Conservation (phyloP, 805 yeast species). For the Naumovozyma castellii region DNA sequence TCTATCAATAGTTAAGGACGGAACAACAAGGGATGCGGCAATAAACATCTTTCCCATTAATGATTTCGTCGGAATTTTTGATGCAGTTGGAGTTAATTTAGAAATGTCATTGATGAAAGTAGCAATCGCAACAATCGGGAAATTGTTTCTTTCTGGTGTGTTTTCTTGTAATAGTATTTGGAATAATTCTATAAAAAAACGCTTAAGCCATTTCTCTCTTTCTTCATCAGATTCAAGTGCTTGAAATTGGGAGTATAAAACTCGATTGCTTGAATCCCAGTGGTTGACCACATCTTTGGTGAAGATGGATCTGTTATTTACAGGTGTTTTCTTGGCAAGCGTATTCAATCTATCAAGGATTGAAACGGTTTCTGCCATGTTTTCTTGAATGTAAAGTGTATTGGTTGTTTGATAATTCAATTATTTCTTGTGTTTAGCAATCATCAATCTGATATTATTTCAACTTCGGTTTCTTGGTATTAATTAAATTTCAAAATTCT, state of each 20-base stretch:
- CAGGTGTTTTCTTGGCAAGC: slow-evolving; percentile 4
- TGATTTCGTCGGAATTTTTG: slow-evolving; percentile 2
- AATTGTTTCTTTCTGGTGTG: neutral
- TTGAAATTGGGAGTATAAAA: slow-evolving; percentile 8
- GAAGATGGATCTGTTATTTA: slow-evolving; percentile 5
- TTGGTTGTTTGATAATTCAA: no score
- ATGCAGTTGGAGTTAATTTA: neutral
- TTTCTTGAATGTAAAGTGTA: no score
- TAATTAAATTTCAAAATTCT: no score
- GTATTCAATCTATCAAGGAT: slow-evolving; percentile 13
- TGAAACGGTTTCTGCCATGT: neutral
- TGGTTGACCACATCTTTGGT: slow-evolving; percentile 8
- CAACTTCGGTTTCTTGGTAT: no score
- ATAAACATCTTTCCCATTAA: slow-evolving; percentile 18
- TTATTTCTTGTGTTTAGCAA: no score
- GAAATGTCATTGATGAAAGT: slow-evolving; percentile 6
- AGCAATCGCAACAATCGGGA: slow-evolving; percentile 4
- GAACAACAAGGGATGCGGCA: slow-evolving; percentile 9
- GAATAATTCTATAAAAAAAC: slow-evolving; percentile 13
- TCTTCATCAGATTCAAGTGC: slow-evolving; percentile 10
- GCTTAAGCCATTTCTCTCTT: slow-evolving; percentile 17
- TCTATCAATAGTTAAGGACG: neutral
- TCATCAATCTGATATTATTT: no score
- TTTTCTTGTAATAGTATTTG: slow-evolving; percentile 6
- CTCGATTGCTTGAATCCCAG: slow-evolving; percentile 9